Base-by-base conservation (phyloP, 768 basidiomycete genomes). In the Guyanaporus albipodus region DNA sequence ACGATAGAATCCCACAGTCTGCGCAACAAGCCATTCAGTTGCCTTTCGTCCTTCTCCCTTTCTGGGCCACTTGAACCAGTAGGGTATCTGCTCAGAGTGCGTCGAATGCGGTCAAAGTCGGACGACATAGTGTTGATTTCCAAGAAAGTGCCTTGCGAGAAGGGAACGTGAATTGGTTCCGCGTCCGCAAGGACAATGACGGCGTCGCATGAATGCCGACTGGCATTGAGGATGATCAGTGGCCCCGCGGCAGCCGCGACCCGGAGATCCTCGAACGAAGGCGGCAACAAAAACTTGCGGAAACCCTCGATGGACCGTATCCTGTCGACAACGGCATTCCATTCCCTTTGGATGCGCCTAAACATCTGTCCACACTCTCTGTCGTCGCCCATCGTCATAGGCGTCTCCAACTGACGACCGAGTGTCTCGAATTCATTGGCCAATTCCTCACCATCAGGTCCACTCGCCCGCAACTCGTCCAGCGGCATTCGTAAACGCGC, bases 191-290 rank as follows among this genome's bases (percentile, higher is more conserved):
- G 53, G 11, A 58, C 44, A 29, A 62, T 53, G 19, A 55, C 19
- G 8, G 56, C 58, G 32, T 58, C 55, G 11, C 55, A 57, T 9
- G 54, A 55, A 42, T 53, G 24, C 24, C 37, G 27, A 21, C 58
- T 62, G 9, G 55, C 60, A 33, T 68, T 70, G 21, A 70, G 53
- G 36, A 70, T 57, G 32, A 70, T 59, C 15, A 70, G 56, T 3
- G 69, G 67, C 28, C 67, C 68, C 26, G 46, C 53, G 6, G 5
- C 19, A 12, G 10, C 10, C 14, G 28, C 28, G 2, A 4, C 23
- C 15, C 36, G 52, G 6, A 65, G 48, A 35, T 58, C 54, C 5
- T 52, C 19, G 24, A 49, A 63, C 1, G 60, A 60, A 12, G 50
- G 37, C 2, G 59, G 53, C 6, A 48, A 35, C 8, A 68, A 44